Conservation (phyloP, 2,329 filamentous ascomycete genomes). For the Colletotrichum eremochloae region DNA sequence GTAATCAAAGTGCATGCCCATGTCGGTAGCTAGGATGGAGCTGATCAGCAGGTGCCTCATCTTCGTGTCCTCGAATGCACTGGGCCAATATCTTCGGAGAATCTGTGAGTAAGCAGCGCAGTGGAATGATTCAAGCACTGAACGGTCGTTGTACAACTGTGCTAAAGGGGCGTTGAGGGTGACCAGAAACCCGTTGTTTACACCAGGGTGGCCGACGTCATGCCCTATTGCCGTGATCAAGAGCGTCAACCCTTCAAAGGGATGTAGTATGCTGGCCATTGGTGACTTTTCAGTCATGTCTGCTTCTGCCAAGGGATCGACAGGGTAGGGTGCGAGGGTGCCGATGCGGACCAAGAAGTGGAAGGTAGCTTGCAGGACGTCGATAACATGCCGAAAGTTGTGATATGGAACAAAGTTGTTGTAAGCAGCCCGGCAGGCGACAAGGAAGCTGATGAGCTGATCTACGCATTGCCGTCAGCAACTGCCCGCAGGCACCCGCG, state of each 20-base stretch:
- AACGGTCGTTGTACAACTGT: conserved; percentile 96
- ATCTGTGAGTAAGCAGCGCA: conserved; percentile 98
- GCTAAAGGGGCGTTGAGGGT: conserved; percentile 93
- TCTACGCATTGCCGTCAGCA: conserved; percentile 67
- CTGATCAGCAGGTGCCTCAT: conserved; percentile 95
- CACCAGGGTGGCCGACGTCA: conserved; percentile 96
- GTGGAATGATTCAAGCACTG: conserved; percentile 96
- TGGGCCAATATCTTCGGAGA: conserved; percentile 90
- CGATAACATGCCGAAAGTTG: conserved; percentile 97
- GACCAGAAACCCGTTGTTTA: conserved; percentile 97
- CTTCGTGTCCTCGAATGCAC: conserved; percentile 80
- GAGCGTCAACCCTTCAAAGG: conserved; percentile 89
- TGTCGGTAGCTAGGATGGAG: conserved; percentile 97
- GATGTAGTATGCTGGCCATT: conserved; percentile 81
- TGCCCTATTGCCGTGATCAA: conserved; percentile 97
- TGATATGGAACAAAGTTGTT: conserved; percentile 97
- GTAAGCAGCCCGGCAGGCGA: conserved; percentile 93
- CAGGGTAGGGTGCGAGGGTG: conserved; percentile 76
- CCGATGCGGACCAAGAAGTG: conserved; percentile 88
- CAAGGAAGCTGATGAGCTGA: conserved; percentile 85
- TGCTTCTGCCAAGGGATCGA: conserved; percentile 44
- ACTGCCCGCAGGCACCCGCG: conserved; percentile 43
- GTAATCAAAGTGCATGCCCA: conserved; percentile 97
- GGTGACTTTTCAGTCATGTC: conserved; percentile 65
- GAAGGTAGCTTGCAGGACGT: conserved; percentile 94